Conservation (phyloP, 2,329 filamentous ascomycete species). For the Xylariaceae sp. region DNA sequence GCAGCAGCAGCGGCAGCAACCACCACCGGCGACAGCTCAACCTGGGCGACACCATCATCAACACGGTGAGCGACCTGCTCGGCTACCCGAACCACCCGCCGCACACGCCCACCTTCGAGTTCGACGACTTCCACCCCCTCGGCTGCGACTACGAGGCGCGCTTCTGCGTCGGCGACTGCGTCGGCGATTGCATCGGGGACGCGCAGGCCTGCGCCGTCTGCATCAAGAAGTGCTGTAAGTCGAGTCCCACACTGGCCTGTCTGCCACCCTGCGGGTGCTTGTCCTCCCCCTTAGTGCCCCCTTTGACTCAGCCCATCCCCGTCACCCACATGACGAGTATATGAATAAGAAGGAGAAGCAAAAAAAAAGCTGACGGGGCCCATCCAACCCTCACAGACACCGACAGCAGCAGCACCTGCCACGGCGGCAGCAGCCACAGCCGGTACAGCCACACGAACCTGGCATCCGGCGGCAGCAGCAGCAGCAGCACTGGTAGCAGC, state of each 20-base stretch:
- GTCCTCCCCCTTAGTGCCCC: no score
- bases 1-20: no score
- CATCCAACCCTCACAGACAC: slow-evolving; percentile 3
- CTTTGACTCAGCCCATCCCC: no score
- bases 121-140: slow-evolving; percentile 1
- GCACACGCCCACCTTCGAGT: neutral
- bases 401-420: neutral
- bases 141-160: slow-evolving; percentile 3
- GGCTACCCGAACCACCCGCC: slow-evolving; percentile 2
- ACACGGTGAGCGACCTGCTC: slow-evolving; percentile 8
- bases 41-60: slow-evolving; percentile 7
- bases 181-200: slow-evolving; percentile 5
- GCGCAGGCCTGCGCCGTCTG: slow-evolving; percentile 7
- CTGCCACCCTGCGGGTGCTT: no score
- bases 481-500: no score
- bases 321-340: no score
- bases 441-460: neutral
- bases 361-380: neutral
- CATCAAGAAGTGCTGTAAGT: slow-evolving; percentile 13
- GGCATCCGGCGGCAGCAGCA: no score
- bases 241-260: no score
- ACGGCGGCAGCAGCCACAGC: neutral
- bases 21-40: slow-evolving; percentile 3
- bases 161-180: slow-evolving; percentile 12
- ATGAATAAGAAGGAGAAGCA: neutral